phyloP scores from a whole-genome alignment of 495 filamentous ascomycete genomes.

The Podospora pseudopauciseta region DNA sequence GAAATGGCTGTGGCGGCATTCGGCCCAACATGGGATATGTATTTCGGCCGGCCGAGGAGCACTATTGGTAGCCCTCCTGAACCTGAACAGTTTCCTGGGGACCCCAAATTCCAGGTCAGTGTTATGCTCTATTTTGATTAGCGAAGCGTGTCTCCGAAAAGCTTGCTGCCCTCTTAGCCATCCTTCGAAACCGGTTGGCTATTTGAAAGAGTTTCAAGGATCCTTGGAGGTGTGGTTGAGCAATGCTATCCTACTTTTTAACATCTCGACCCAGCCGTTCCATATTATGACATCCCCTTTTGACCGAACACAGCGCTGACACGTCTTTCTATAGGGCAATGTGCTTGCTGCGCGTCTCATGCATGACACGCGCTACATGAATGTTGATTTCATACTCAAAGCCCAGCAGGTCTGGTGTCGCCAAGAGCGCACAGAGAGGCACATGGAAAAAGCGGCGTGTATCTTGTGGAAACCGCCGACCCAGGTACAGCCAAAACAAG shows the following conservation, averaged over 20 bases:
- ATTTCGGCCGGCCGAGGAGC: constrained; percentile 24
- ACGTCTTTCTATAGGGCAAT: constrained; percentile 22
- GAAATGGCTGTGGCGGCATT: constrained; percentile 35
- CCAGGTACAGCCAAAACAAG: background rate
- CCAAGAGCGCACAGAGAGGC: constrained; percentile 10
- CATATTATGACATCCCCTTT: too few relatives aligned
- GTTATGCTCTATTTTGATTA: too few relatives aligned
- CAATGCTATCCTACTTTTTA: too few relatives aligned
- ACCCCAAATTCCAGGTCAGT: constrained; percentile 36
- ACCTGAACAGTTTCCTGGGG: constrained; percentile 19
- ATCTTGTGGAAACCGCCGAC: background rate
- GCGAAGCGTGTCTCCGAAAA: too few relatives aligned
- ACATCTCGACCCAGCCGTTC: too few relatives aligned
- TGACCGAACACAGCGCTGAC: too few relatives aligned
- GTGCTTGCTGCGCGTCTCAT: constrained; percentile 34
- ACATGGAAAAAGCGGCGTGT: constrained; percentile 4
- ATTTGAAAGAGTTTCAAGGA: too few relatives aligned
- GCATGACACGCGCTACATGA: constrained; percentile 26
- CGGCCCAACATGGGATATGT: constrained; percentile 37
- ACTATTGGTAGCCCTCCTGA: background rate
- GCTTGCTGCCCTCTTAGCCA: too few relatives aligned
- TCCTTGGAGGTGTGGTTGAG: background rate
- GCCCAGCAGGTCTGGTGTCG: constrained; percentile 32
- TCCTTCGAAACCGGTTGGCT: too few relatives aligned
- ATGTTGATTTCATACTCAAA: constrained; percentile 28